Evolutionary conservation across 2,329 filamentous ascomycete species (phyloP).

Genomic region (Mycosphaerella arachidis): DNA sequence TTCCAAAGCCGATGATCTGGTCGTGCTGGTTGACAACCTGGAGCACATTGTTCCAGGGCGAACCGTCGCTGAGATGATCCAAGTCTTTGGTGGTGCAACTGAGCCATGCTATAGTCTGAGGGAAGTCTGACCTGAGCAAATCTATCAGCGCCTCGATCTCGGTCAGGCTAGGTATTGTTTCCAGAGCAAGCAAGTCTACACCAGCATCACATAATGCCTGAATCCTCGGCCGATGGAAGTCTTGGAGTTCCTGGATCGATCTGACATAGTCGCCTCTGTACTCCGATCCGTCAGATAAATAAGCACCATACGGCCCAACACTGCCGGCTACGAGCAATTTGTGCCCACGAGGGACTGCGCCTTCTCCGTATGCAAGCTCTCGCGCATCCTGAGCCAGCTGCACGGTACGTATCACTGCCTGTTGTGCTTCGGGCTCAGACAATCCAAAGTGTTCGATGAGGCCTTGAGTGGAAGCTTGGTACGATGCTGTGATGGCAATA

Average conservation of each 20-base stretch:
- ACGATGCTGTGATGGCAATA: conserved; percentile 45
- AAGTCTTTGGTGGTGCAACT: conserved; percentile 39
- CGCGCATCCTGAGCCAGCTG: conserved; percentile 38
- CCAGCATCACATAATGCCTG: conserved; percentile 39
- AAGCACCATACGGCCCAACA: conserved; percentile 48
- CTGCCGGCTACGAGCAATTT: conserved; percentile 41
- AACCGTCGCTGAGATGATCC: conserved; percentile 41
- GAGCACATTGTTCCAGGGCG: conserved; percentile 33
- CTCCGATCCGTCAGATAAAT: conserved; percentile 44
- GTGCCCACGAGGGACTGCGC: conserved; percentile 2
- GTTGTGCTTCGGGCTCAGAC: conserved; percentile 31
- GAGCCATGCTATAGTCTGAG: conserved; percentile 38
- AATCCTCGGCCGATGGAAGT: conserved; percentile 43
- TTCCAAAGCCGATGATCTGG: conserved; percentile 41
- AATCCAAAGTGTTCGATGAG: conserved; percentile 37
- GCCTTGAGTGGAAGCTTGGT: conserved; percentile 44
- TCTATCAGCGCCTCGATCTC: conserved; percentile 39
- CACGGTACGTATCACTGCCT: conserved; percentile 40
- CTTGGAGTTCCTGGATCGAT: conserved; percentile 31
- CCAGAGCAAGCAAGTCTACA: conserved; percentile 42
- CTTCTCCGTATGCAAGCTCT: conserved; percentile 28
- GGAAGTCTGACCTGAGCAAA: conserved; percentile 39
- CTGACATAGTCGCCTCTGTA: conserved; percentile 42
- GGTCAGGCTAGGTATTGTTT: conserved; percentile 41
- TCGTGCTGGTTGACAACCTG: conserved; percentile 25